These are phyloP conservation scores for Barnettozyma vustinii DNA, from an alignment of 805 yeast genomes.

Conservation along the genomic window DNA sequence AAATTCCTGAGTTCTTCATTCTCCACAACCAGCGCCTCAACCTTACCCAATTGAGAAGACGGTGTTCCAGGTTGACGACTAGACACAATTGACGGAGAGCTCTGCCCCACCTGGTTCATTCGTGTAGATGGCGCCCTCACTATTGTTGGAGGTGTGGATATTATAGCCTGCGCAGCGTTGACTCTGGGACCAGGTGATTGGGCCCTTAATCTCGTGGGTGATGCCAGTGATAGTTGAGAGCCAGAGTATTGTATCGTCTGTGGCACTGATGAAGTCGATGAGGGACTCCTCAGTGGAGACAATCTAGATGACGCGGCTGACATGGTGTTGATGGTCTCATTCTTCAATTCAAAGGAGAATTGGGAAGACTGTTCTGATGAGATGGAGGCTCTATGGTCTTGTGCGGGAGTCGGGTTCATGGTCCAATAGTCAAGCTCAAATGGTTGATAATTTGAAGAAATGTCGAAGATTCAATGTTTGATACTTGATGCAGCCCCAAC, in stretches of 20 bases:
- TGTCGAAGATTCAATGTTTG: no score
- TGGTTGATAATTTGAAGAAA: neutral
- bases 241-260: neutral
- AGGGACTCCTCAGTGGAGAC: neutral
- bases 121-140: slow-evolving; percentile 1
- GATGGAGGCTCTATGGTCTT: slow-evolving; percentile 2
- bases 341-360: slow-evolving; percentile 8
- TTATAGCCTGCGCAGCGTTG: neutral
- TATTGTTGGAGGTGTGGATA: neutral
- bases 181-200: neutral
- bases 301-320: neutral
- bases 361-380: slow-evolving; percentile 6
- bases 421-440: neutral
- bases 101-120: neutral
- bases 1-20: slow-evolving; percentile 17
- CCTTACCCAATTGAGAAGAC: slow-evolving; percentile 8
- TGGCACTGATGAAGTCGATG: neutral
- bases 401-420: neutral
- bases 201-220: neutral
- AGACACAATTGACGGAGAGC: neutral
- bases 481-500: no score
- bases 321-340: slow-evolving; percentile 1
- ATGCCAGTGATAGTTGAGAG: neutral
- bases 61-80: slow-evolving; percentile 6
- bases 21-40: slow-evolving; percentile 12